Evolutionary conservation across 345 rosid species (phyloP).

Genomic region (Murraya paniculata): DNA sequence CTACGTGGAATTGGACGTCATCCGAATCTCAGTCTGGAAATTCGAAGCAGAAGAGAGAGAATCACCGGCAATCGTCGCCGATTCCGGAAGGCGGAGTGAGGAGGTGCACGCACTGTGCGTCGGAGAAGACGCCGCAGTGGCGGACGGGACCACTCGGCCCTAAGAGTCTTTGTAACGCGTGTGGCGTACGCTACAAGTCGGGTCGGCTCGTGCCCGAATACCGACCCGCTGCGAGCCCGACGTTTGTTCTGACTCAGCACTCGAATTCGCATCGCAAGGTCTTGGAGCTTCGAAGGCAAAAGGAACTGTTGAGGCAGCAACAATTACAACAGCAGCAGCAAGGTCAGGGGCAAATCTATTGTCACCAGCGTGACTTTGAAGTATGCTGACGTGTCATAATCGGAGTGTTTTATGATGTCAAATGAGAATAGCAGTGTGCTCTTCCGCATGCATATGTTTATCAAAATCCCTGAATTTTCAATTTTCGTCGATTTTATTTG

Average conservation of each 20-base stretch:
- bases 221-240: constrained; percentile 81
- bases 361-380: constrained; percentile 37
- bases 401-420: not conserved
- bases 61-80: constrained; percentile 15
- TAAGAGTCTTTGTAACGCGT: constrained; percentile 71
- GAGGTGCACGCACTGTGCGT: constrained; percentile 73
- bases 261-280: constrained; percentile 88
- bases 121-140: constrained; percentile 91
- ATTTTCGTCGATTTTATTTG: not conserved
- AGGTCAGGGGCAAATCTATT: constrained; percentile 22
- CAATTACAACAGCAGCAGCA: constrained; percentile 21
- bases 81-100: constrained; percentile 41
- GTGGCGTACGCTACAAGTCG: constrained; percentile 81
- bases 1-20: constrained; percentile 31
- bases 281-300: constrained; percentile 73
- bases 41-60: constrained; percentile 36
- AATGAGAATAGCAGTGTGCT: not conserved
- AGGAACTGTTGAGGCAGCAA: constrained; percentile 41
- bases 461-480: not conserved
- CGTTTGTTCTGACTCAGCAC: constrained; percentile 72
- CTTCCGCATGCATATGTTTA: not conserved
- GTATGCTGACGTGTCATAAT: constrained; percentile 39
- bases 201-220: constrained; percentile 83
- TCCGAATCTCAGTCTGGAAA: constrained; percentile 20
- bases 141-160: constrained; percentile 82